phyloP scores from a whole-genome alignment of 805 yeast genomes.

The Kluyveromyces lactis region DNA sequence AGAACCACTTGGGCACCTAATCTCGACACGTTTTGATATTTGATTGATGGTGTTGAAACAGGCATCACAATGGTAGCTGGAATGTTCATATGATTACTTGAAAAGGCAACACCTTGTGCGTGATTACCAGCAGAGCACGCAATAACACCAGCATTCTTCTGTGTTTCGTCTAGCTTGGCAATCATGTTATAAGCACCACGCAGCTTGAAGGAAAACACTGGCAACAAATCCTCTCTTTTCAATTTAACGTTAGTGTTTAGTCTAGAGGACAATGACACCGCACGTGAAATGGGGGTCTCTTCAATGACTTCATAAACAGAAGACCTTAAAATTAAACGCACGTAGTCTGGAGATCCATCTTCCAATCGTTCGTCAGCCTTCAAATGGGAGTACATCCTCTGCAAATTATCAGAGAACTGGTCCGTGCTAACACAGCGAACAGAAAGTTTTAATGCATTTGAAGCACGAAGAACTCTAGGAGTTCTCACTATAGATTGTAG shows the following conservation, averaged over 20 bases:
- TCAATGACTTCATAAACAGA: constrained; percentile 91
- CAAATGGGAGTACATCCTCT: constrained; percentile 23
- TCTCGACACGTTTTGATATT: constrained; percentile 83
- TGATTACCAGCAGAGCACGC: constrained; percentile 99
- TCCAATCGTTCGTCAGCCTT: constrained; percentile 42
- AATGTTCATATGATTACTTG: constrained; percentile 75
- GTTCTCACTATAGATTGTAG: neutral
- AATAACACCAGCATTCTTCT: constrained; percentile 75
- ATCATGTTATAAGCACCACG: constrained; percentile 98
- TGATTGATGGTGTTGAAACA: constrained; percentile 90
- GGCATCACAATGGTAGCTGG: constrained; percentile 99
- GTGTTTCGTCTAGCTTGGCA: constrained; percentile 61
- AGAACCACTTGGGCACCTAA: constrained; percentile 91
- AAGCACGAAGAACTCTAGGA: neutral
- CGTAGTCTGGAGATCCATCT: constrained; percentile 81
- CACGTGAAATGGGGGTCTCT: constrained; percentile 78
- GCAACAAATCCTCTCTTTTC: constrained; percentile 88
- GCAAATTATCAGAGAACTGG: constrained; percentile 5
- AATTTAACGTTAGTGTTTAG: constrained; percentile 68
- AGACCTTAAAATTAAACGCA: constrained; percentile 82
- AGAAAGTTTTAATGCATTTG: neutral
- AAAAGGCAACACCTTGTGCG: constrained; percentile 97
- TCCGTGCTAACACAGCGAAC: neutral
- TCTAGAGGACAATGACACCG: constrained; percentile 64
- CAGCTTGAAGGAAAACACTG: constrained; percentile 91